Base-by-base conservation (phyloP, 345 rosid species). In the Lumnitzera littorea region DNA sequence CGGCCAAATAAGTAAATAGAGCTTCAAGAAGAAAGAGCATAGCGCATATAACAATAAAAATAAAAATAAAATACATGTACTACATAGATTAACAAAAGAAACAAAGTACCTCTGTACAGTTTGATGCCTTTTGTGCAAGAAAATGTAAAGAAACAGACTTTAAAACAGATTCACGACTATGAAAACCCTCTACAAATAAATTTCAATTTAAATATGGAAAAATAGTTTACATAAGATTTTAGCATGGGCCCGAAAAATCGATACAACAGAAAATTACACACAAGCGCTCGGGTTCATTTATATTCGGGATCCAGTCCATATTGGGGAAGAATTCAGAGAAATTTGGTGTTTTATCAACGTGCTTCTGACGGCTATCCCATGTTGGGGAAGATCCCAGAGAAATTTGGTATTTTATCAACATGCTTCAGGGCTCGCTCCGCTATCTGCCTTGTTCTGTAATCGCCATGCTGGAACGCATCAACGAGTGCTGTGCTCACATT, bases 391-490 rank as follows among this genome's bases (percentile, higher is more conserved):
- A 94, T 78, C 48, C 97, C 99, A 13, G 99, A 90, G 69, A 94
- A 94, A 71, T 90, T 87, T 15, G 99, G 97, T 58, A 94, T 85
- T 78, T 81, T 86, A 67, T 94, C 97, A 0, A 94, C 82, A 53
- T 87, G 99, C 73, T 67, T 87, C 65, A 94, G 74, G 36, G 97
- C 97, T 50, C 78, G 84, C 77, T 94, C 99, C 2, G 97, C 99
- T 15, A 85, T 79, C 80, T 94, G 99, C 36, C 82, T 67, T 1
- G 99, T 94, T 60, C 73, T 70, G 72, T 82, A 87, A 66, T 94
- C 96, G 1, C 84, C 99, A 68, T 88, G 85, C 62, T 94, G 97
- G 73, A 90, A 90, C 36, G 99, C 91, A 36, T 94, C 95, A 14
- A 94, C 90, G 43, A 90, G 94, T 11, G 95, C 99, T 46, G 97